Percentiles rank a stretch among this genome's conserved stretches.
phyloP scores from a whole-genome alignment of 345 rosid species.

The Garcia nutans region DNA sequence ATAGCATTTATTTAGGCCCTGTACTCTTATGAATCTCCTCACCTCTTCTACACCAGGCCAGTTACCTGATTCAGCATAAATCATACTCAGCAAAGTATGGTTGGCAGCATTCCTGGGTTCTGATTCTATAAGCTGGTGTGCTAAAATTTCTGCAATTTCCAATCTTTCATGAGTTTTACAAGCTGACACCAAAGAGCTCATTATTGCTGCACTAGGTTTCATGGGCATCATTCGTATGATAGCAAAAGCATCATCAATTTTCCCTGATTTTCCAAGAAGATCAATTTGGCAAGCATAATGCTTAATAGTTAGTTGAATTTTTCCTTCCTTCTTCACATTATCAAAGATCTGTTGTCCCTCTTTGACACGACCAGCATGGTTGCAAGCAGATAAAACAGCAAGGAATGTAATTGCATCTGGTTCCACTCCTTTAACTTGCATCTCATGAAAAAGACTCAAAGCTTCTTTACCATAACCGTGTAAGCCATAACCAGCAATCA shows the following conservation, averaged over 20 bases:
- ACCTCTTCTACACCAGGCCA: constrained; percentile 48
- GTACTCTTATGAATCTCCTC: constrained; percentile 44
- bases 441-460: constrained; percentile 41
- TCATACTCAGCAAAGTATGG: constrained; percentile 43
- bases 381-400: constrained; percentile 56
- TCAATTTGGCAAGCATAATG: constrained; percentile 57
- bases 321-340: constrained; percentile 19
- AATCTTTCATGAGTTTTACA: constrained; percentile 48
- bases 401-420: constrained; percentile 46
- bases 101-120: constrained; percentile 56
- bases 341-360: constrained; percentile 49
- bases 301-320: constrained; percentile 34
- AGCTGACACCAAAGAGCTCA: constrained; percentile 55
- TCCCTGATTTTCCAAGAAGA: constrained; percentile 59
- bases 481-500: constrained; percentile 49
- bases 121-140: constrained; percentile 33
- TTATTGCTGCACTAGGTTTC: constrained; percentile 44
- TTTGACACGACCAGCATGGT: constrained; percentile 45
- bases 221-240: constrained; percentile 47
- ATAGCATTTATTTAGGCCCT: constrained; percentile 35
- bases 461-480: constrained; percentile 60
- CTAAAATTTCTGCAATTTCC: constrained; percentile 39
- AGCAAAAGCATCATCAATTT: constrained; percentile 43
- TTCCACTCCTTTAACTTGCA: constrained; percentile 35
- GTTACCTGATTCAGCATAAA: constrained; percentile 44